Conservation (phyloP, 768 basidiomycete genomes). For the Trametes cinnabarina region DNA sequence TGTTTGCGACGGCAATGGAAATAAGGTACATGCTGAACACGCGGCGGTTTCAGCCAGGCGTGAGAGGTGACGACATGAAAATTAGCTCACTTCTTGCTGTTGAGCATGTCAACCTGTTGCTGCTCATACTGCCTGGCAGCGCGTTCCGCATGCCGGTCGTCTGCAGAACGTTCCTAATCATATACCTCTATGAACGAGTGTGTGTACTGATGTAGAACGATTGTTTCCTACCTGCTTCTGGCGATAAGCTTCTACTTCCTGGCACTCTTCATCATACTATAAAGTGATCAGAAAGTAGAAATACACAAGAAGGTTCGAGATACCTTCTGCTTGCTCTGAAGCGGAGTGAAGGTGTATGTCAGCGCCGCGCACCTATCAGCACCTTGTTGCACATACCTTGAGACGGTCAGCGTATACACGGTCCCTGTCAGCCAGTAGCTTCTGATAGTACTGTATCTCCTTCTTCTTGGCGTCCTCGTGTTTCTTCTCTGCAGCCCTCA, state of each 20-base stretch:
- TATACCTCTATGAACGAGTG: neutral
- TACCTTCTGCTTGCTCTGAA: conserved; percentile 66
- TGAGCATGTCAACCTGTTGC: conserved; percentile 73
- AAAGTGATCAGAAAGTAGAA: neutral
- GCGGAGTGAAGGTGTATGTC: neutral
- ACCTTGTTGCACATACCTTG: conserved; percentile 59
- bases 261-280: conserved; percentile 80
- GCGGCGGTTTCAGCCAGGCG: neutral
- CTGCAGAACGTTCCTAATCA: conserved; percentile 59
- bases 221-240: conserved; percentile 67
- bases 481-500: conserved; percentile 57
- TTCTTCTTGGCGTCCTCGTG: conserved; percentile 70
- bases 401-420: conserved; percentile 61
- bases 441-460: conserved; percentile 72
- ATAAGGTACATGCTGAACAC: conserved; percentile 62
- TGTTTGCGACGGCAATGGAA: conserved; percentile 68
- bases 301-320: conserved; percentile 7
- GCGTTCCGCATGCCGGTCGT: conserved; percentile 76
- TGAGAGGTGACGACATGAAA: neutral
- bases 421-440: conserved; percentile 68
- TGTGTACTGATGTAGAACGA: conserved; percentile 1
- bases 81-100: conserved; percentile 68
- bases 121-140: conserved; percentile 73
- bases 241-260: conserved; percentile 66
- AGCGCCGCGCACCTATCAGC: too few relatives aligned